A percentile compares a stretch with the other conserved stretches of the same genome.
Conservation (phyloP, 202 grass and related monocot species). For the Setaria italica region DNA sequence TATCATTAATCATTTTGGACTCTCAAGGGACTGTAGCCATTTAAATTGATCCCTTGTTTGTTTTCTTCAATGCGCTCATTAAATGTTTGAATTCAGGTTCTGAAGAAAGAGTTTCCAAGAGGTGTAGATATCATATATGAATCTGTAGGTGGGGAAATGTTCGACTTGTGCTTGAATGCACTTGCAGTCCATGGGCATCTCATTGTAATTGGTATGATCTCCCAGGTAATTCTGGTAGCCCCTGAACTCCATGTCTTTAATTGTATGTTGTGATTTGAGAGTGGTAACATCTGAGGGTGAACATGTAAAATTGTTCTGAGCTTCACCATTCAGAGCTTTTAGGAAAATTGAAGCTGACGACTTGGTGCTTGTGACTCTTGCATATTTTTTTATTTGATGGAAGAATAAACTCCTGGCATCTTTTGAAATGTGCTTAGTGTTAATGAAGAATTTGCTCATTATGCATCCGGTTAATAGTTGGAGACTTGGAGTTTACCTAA, state of each 20-base stretch:
- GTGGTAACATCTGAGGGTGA: background rate
- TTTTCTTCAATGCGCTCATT: slow-evolving; percentile 43
- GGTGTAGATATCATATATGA: slow-evolving; percentile 96
- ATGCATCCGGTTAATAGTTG: slow-evolving; percentile 22
- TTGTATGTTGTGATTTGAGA: slow-evolving; percentile 11
- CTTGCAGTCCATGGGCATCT: slow-evolving; percentile 83
- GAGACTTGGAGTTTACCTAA: slow-evolving; percentile 19
- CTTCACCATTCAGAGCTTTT: slow-evolving; percentile 22
- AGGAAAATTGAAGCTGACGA: slow-evolving; percentile 7
- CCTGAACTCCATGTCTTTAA: slow-evolving; percentile 19
- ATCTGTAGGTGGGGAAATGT: slow-evolving; percentile 99
- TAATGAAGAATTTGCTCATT: slow-evolving; percentile 13
- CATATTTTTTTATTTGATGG: slow-evolving; percentile 15
- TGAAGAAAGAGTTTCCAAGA: slow-evolving; percentile 86
- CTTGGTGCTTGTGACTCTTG: slow-evolving; percentile 5
- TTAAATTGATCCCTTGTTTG: slow-evolving; percentile 35
- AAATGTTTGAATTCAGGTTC: slow-evolving; percentile 63
- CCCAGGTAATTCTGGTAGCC: slow-evolving; percentile 70
- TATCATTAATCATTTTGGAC: background rate
- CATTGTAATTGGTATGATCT: slow-evolving; percentile 97
- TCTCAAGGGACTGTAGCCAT: background rate
- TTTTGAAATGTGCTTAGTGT: slow-evolving; percentile 1
- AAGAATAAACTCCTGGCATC: slow-evolving; percentile 25
- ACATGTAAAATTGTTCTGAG: background rate
- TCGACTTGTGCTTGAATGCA: slow-evolving; percentile 89